Percentiles rank a stretch among this genome's conserved stretches.
Evolutionary conservation across 1,284 basidiomycete genomes (phyloP).

Genomic region (Tausonia pullulans): DNA sequence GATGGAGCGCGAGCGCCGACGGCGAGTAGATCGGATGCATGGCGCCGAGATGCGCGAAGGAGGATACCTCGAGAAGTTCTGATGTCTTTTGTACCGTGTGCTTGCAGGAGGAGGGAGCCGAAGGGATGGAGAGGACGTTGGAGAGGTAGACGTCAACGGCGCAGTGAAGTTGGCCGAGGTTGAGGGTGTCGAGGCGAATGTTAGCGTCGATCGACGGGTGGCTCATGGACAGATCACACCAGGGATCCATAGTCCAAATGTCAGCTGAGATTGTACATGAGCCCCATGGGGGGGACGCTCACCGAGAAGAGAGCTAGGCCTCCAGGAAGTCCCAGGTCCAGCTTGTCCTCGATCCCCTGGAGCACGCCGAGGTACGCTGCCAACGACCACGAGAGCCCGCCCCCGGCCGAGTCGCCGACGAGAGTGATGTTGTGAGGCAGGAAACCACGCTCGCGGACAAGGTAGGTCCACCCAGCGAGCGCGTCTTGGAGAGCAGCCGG

Average conservation of each 20-base stretch:
- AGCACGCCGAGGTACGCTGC: conserved; percentile 4
- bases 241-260: neutral
- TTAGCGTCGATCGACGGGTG: conserved; percentile 6
- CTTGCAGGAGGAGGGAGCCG: neutral
- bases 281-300: neutral
- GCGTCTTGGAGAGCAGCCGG: conserved; percentile 53
- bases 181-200: conserved; percentile 10
- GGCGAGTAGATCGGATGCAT: conserved; percentile 10
- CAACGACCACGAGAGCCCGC: conserved; percentile 30
- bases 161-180: neutral
- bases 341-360: neutral
- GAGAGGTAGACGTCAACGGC: conserved; percentile 4
- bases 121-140: neutral
- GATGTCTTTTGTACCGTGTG: neutral
- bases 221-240: conserved; percentile 13
- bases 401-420: conserved; percentile 59
- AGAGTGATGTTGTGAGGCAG: conserved; percentile 49
- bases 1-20: neutral
- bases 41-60: neutral
- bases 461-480: conserved; percentile 50
- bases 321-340: conserved; percentile 8
- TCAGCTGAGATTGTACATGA: neutral
- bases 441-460: conserved; percentile 41
- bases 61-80: neutral
- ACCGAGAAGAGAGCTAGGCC: conserved; percentile 12